phyloP scores from a whole-genome alignment of 768 basidiomycete genomes.

The Clavulina sp. region DNA sequence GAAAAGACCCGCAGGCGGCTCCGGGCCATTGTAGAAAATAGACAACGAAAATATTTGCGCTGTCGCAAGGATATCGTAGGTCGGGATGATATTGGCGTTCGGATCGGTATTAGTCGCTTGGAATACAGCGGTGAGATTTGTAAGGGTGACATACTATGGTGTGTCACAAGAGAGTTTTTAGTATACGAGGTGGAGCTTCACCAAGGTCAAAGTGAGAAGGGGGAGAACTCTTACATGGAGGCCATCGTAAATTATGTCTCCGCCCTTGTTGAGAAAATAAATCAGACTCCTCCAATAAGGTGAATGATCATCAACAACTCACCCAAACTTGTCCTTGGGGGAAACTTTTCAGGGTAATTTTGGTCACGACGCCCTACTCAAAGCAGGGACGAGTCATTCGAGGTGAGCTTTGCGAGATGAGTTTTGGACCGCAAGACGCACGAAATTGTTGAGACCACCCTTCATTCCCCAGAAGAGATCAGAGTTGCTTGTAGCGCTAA shows the following conservation, averaged over 20 bases:
- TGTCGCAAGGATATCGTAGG: slow-evolving; percentile 22
- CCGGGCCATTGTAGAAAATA: slow-evolving; percentile 44
- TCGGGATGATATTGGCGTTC: slow-evolving; percentile 32
- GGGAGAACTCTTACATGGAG: too few species aligned
- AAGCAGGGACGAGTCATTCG: slow-evolving; percentile 8
- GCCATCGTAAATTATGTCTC: background rate
- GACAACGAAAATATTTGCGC: slow-evolving; percentile 17
- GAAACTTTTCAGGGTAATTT: slow-evolving; percentile 34
- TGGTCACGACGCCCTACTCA: slow-evolving; percentile 39
- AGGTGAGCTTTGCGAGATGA: background rate
- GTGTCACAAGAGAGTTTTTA: too few species aligned
- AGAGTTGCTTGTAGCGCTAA: slow-evolving; percentile 19
- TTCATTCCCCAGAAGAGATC: slow-evolving; percentile 31
- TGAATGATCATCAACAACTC: slow-evolving; percentile 13
- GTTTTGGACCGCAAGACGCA: slow-evolving; percentile 9
- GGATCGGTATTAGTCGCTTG: slow-evolving; percentile 28
- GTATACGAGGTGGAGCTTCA: too few species aligned
- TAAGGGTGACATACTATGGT: background rate
- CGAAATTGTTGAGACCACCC: slow-evolving; percentile 51
- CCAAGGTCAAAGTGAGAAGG: too few species aligned
- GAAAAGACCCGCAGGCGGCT: slow-evolving; percentile 31
- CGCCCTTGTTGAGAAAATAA: background rate
- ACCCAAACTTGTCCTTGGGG: slow-evolving; percentile 47
- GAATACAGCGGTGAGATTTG: slow-evolving; percentile 23
- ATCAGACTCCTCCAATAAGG: background rate